Conservation (phyloP, 2,329 filamentous ascomycete species). For the Exserohilum turcica region DNA sequence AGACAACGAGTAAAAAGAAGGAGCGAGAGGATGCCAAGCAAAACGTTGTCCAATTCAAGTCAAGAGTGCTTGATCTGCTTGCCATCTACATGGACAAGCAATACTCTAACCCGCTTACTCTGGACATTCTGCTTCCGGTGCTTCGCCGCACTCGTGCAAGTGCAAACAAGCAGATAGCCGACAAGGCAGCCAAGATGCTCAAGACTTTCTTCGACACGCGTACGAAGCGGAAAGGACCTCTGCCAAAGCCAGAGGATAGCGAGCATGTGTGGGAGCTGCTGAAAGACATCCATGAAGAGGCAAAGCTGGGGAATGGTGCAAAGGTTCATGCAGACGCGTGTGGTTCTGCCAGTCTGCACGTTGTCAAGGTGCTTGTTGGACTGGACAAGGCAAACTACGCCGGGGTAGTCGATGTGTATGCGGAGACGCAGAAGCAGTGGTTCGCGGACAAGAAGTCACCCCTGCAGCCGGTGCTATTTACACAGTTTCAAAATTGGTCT, state of each 20-base stretch:
- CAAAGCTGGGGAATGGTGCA: constrained; percentile 64
- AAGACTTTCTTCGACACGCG: constrained; percentile 72
- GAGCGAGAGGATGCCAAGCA: constrained; percentile 87
- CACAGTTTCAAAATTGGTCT: constrained; percentile 55
- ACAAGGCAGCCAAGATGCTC: constrained; percentile 74
- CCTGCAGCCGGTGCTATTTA: constrained; percentile 53
- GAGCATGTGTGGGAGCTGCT: constrained; percentile 63
- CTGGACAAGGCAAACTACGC: constrained; percentile 50
- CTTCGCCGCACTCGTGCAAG: constrained; percentile 78
- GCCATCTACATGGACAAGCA: constrained; percentile 84
- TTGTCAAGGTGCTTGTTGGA: constrained; percentile 66
- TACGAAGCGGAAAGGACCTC: constrained; percentile 53
- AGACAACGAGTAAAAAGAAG: constrained; percentile 71
- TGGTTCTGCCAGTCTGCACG: constrained; percentile 71
- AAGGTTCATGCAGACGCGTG: constrained; percentile 75
- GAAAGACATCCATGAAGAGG: constrained; percentile 70
- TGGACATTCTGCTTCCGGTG: constrained; percentile 75
- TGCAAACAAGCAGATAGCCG: constrained; percentile 73
- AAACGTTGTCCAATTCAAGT: constrained; percentile 92
- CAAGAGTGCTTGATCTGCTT: constrained; percentile 85
- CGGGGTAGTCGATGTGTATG: constrained; percentile 50
- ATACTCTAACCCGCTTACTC: constrained; percentile 67
- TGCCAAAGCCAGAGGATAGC: constrained; percentile 51
- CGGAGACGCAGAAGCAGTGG: constrained; percentile 52
- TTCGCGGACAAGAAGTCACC: constrained; percentile 49